Conservation (phyloP, 148 eudicot genomes). For the Agrostemma githago region DNA sequence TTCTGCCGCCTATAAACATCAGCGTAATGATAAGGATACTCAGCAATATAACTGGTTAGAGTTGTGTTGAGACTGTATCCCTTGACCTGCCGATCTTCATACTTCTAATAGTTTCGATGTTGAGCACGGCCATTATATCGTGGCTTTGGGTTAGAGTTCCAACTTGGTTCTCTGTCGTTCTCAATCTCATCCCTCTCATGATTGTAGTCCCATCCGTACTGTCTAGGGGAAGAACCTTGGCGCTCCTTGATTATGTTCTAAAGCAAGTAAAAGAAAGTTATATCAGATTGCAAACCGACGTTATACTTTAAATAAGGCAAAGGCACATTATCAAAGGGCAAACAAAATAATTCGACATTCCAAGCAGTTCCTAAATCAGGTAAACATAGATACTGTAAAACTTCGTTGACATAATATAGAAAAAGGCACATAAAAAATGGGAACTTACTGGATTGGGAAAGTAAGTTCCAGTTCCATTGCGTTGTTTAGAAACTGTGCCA, state of each 20-base stretch:
- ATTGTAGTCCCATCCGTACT: constrained; percentile 32
- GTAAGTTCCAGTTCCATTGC: constrained; percentile 58
- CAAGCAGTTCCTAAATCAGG: not conserved
- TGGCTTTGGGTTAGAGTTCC: constrained; percentile 35
- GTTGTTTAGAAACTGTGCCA: constrained; percentile 35
- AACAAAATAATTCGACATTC: not conserved
- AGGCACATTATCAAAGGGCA: not conserved
- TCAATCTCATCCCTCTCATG: constrained; percentile 39
- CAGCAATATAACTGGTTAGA: not conserved
- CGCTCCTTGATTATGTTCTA: constrained; percentile 37
- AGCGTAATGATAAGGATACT: constrained; percentile 27
- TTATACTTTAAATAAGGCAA: not conserved
- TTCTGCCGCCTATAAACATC: not conserved
- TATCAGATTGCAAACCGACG: not conserved
- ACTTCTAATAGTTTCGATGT: constrained; percentile 36
- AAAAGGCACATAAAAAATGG: not conserved
- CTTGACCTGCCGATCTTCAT: constrained; percentile 26
- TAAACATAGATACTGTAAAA: not conserved
- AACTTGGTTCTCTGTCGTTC: constrained; percentile 36
- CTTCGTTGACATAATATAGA: not conserved
- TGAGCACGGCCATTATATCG: constrained; percentile 35
- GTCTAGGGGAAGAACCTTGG: constrained; percentile 31
- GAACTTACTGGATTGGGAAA: constrained; percentile 49
- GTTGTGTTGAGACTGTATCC: constrained; percentile 21
- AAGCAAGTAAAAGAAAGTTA: constrained; percentile 1